Percentiles rank a stretch among this genome's conserved stretches.
phyloP scores from a whole-genome alignment of 345 rosid genomes.

The Capsella bursapastoris region DNA sequence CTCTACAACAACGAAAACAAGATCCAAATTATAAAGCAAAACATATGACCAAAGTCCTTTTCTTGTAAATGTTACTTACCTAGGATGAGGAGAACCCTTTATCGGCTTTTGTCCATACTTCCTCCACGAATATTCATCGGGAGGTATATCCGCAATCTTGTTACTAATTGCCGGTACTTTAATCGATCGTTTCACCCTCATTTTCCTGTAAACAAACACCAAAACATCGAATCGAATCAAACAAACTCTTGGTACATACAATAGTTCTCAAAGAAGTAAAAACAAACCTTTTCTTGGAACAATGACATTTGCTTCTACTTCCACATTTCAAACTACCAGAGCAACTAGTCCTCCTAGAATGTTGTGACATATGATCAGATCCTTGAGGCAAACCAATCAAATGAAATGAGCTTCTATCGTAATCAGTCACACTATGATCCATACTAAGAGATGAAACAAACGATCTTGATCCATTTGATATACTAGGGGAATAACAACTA shows the following conservation, averaged over 20 bases:
- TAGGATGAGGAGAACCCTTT: conserved; percentile 71
- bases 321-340: conserved; percentile 63
- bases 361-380: conserved; percentile 56
- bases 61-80: conserved; percentile 23
- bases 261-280: background rate
- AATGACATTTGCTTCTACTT: conserved; percentile 62
- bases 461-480: conserved; percentile 66
- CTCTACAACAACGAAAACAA: conserved; percentile 49
- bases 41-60: background rate
- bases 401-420: conserved; percentile 57
- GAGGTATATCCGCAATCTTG: conserved; percentile 79
- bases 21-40: background rate
- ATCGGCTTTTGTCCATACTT: conserved; percentile 85
- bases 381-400: conserved; percentile 58
- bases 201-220: conserved; percentile 52
- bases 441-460: conserved; percentile 67
- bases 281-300: conserved; percentile 57
- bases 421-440: conserved; percentile 56
- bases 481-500: conserved; percentile 53
- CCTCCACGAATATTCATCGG: conserved; percentile 82
- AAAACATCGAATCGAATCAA: conserved; percentile 6
- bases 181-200: conserved; percentile 63
- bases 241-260: background rate
- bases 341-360: conserved; percentile 53
- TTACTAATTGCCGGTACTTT: conserved; percentile 81